These are phyloP conservation scores for Boletus vinaceobasis DNA, from an alignment of 768 basidiomycete genomes.

Conservation along the genomic window DNA sequence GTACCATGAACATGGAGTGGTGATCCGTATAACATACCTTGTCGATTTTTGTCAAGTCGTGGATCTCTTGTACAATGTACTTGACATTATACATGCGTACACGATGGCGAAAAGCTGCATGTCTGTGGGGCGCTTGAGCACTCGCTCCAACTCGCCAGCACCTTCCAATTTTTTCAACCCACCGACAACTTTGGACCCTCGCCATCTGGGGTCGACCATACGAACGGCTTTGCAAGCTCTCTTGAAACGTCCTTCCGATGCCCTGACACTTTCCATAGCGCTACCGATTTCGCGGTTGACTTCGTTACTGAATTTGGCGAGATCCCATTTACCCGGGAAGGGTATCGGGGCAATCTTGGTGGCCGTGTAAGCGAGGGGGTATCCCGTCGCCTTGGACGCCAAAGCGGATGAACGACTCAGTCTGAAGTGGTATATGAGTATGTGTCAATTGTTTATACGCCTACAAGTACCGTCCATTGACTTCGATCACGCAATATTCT, in stretches of 20 bases:
- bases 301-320: constrained; percentile 93
- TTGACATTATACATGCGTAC: constrained; percentile 94
- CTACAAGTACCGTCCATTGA: constrained; percentile 73
- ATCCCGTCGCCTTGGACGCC: constrained; percentile 98
- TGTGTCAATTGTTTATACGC: not conserved
- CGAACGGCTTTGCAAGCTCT: constrained; percentile 97
- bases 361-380: constrained; percentile 98
- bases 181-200: constrained; percentile 95
- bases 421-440: constrained; percentile 30
- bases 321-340: constrained; percentile 99
- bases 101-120: constrained; percentile 96
- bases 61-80: constrained; percentile 86
- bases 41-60: constrained; percentile 97
- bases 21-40: constrained; percentile 47
- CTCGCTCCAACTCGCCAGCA: constrained; percentile 62
- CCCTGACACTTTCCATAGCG: constrained; percentile 98
- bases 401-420: constrained; percentile 89
- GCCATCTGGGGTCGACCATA: constrained; percentile 94
- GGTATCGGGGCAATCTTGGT: constrained; percentile 97
- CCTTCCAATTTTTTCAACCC: constrained; percentile 80
- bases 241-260: constrained; percentile 98
- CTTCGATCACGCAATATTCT: constrained; percentile 98
- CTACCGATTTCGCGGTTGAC: constrained; percentile 95
- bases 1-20: not conserved
- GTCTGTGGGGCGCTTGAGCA: constrained; percentile 83